Percentiles rank a stretch among this genome's conserved stretches.
Evolutionary conservation across 176 grass and related monocot species (phyloP).

Genomic region (Musa acuminata): DNA sequence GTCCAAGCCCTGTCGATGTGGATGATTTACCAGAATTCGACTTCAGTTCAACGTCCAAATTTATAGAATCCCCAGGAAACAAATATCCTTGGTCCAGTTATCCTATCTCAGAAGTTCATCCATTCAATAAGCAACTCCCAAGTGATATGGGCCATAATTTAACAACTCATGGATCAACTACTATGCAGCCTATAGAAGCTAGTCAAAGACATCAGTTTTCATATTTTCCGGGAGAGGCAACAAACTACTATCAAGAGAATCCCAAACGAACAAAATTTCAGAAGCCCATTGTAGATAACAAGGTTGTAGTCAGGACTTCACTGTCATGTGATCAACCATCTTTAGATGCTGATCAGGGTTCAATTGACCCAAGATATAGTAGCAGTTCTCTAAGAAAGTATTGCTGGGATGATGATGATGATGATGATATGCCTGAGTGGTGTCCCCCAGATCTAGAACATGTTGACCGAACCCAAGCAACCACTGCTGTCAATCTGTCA

Average conservation of each 20-base stretch:
- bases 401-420: slow-evolving; percentile 1
- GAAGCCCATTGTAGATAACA: not conserved
- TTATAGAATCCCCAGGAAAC: not conserved
- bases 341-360: not conserved
- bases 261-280: not conserved
- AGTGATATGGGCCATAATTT: not conserved
- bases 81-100: not conserved
- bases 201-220: not conserved
- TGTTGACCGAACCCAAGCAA: not conserved
- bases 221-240: not conserved
- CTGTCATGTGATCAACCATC: not conserved
- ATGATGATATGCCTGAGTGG: slow-evolving; percentile 28
- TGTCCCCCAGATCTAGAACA: slow-evolving; percentile 7
- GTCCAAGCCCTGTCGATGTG: slow-evolving; percentile 5
- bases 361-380: not conserved
- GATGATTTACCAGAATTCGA: slow-evolving; percentile 26
- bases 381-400: slow-evolving; percentile 5
- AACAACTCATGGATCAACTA: not conserved
- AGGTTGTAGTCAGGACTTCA: not conserved
- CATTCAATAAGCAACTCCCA: not conserved
- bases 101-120: not conserved
- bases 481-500: not conserved
- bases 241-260: not conserved
- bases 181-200: not conserved
- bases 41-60: slow-evolving; percentile 12